Conservation (phyloP, 345 rosid species). For the Cochlearia excelsa region DNA sequence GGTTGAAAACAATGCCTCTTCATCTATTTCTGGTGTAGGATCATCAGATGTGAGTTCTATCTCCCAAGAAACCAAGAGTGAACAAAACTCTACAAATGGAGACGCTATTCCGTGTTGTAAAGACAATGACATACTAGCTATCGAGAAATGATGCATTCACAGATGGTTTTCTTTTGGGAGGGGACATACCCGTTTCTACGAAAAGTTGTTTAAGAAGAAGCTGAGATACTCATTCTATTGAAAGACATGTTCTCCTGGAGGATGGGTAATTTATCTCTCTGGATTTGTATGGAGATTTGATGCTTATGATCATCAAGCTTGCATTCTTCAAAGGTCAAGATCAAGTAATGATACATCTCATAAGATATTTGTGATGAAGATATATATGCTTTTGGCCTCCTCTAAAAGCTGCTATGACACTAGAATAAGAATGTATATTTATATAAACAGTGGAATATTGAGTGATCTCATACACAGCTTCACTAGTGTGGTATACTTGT, state of each 20-base stretch:
- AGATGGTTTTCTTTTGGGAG: conserved; percentile 24
- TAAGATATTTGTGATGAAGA: conserved; percentile 22
- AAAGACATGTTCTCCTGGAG: conserved; percentile 5
- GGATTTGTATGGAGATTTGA: conserved; percentile 12
- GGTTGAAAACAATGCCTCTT: conserved; percentile 23
- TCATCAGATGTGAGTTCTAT: conserved; percentile 35
- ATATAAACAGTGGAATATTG: neutral
- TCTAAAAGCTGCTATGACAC: conserved; percentile 16
- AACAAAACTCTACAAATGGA: conserved; percentile 7
- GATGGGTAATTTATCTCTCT: conserved; percentile 14
- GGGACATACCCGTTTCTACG: conserved; percentile 1
- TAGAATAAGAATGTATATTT: conserved; percentile 3
- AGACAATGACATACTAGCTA: conserved; percentile 13
- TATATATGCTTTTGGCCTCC: neutral
- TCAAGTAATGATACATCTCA: conserved; percentile 9
- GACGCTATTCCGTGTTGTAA: conserved; percentile 8
- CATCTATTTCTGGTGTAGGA: conserved; percentile 25
- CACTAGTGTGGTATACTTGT: conserved; percentile 1
- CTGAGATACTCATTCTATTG: conserved; percentile 13
- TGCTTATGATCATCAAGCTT: conserved; percentile 16
- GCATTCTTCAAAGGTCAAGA: conserved; percentile 18
- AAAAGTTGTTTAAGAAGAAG: conserved; percentile 10
- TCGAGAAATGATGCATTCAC: conserved; percentile 27
- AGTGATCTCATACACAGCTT: conserved; percentile 16
- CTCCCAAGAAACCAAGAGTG: conserved; percentile 29